A percentile compares a stretch with the other conserved stretches of the same genome.
phyloP scores from a whole-genome alignment of 2,329 filamentous ascomycete species.

The Dendrostoma leiphaemia region DNA sequence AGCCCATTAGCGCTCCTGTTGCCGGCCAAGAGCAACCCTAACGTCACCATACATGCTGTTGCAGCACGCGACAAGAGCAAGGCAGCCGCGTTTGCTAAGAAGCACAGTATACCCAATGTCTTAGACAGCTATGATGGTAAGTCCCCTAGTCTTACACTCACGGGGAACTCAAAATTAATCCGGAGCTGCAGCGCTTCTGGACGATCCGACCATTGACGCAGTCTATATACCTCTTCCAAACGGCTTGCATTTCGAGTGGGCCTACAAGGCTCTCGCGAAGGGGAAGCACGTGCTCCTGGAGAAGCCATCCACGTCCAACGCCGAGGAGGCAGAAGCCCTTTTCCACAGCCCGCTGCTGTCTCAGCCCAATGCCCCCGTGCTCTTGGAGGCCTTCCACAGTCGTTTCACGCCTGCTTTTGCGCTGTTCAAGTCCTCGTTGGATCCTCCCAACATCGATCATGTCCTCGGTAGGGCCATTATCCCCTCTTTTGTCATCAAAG shows the following conservation, averaged over 20 bases:
- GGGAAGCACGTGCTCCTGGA: constrained; percentile 57
- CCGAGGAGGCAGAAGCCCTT: constrained; percentile 40
- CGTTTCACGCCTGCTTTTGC: constrained; percentile 49
- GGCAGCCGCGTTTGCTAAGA: constrained; percentile 49
- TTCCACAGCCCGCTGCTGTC: constrained; percentile 38
- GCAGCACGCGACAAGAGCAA: constrained; percentile 47
- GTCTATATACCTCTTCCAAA: constrained; percentile 51
- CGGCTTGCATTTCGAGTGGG: constrained; percentile 44
- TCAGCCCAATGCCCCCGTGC: constrained; percentile 36
- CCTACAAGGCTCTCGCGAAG: constrained; percentile 42
- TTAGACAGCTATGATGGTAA: constrained; percentile 48
- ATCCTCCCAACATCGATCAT: constrained; percentile 34
- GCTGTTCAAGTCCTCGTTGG: constrained; percentile 38
- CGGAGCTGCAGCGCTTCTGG: constrained; percentile 30
- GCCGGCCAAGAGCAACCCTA: constrained; percentile 51
- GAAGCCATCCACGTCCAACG: constrained; percentile 49
- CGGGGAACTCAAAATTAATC: not conserved
- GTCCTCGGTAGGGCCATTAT: constrained; percentile 30
- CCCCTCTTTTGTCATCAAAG: constrained; percentile 28
- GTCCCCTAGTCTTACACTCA: not conserved
- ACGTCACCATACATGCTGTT: constrained; percentile 51
- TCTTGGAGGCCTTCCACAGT: constrained; percentile 53
- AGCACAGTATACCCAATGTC: constrained; percentile 49
- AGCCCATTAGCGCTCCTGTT: constrained; percentile 42
- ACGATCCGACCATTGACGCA: constrained; percentile 42